Evolutionary conservation across 768 basidiomycete genomes (phyloP), one percentile per base, ranked within the genome.

Genomic region (Strobilomyces dryophilus): DNA sequence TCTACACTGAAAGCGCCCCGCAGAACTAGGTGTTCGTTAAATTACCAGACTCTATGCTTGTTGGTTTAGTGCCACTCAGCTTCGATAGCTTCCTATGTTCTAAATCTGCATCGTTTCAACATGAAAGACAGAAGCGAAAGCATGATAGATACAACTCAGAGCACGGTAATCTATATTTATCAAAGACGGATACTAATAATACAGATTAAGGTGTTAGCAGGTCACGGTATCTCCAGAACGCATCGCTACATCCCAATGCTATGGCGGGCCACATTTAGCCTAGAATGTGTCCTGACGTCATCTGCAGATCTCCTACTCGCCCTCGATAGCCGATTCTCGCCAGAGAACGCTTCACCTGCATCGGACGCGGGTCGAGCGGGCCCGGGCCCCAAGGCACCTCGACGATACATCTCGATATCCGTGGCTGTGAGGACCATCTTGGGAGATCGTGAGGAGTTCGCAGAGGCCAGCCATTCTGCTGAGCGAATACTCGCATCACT

Each of bases 21-120:
- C 52, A 75, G 74, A 75, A 75, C 53, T 75, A 70, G 66, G 45
- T 50, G 35, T 51, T 51, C 39, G 35, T 53, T 54, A 24, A 47
- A 29, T 36, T 54, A 45, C 24, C 34, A 29, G 46, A 40, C 17
- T 37, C 36, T 34, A 42, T 47, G 47, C 39, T 51, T 51, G 36
- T 51, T 58, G 45, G 56, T 47, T 26, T 29, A 24, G 24, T 24
- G 41, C 37, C 29, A 47, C 31, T 45, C 52, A 45, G 24, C 43
- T n/a, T n/a, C 4, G 29, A 35, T 53, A 39, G 31, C 37, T 52
- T 24, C 35, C 45, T 52, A 52, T 44, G 21, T 31, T 50, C 53
- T 45, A 31, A 61, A 52, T 50, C 31, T 15, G 45, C 36, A 49
- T 47, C 14, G 35, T 37, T 52, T 43, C 24, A 31, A 14, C 34